Percentiles rank a stretch among this genome's conserved stretches.
Evolutionary conservation across 441 rosid species (phyloP).

Genomic region (Adansonia rubrostipa): DNA sequence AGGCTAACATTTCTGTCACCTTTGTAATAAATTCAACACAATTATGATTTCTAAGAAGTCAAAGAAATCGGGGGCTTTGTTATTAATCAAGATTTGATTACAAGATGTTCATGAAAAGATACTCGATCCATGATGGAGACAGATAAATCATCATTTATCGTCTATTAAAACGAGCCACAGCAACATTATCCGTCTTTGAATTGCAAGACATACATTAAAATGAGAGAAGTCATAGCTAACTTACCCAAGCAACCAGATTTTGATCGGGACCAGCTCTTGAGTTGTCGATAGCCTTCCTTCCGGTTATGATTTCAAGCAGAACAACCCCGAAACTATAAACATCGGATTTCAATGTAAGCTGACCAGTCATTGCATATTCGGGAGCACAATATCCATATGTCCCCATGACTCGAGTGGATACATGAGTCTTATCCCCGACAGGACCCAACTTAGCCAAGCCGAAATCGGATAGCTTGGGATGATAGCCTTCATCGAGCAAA

Average conservation of each 20-base stretch:
- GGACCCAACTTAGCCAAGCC: constrained; percentile 98
- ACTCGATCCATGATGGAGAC: no score
- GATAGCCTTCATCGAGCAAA: constrained; percentile 77
- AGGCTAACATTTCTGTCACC: no score
- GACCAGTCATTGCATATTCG: constrained; percentile 97
- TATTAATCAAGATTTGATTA: no score
- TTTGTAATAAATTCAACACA: no score
- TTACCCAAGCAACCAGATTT: constrained; percentile 93
- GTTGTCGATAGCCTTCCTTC: constrained; percentile 88
- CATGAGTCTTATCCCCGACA: constrained; percentile 92
- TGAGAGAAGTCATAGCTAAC: constrained; percentile 21
- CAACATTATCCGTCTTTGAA: background rate
- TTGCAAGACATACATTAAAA: background rate
- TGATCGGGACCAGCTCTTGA: constrained; percentile 73
- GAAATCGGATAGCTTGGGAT: constrained; percentile 91
- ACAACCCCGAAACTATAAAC: constrained; percentile 97
- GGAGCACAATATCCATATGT: constrained; percentile 97
- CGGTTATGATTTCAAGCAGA: constrained; percentile 90
- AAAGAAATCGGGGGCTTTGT: no score
- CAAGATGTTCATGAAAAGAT: no score
- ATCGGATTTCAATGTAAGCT: constrained; percentile 90
- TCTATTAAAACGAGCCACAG: background rate
- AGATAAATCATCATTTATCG: no score
- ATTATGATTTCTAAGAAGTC: no score
- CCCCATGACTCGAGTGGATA: constrained; percentile 97